Evolutionary conservation across 2,329 filamentous ascomycete genomes (phyloP).

Genomic region (Calonectria honghensis): DNA sequence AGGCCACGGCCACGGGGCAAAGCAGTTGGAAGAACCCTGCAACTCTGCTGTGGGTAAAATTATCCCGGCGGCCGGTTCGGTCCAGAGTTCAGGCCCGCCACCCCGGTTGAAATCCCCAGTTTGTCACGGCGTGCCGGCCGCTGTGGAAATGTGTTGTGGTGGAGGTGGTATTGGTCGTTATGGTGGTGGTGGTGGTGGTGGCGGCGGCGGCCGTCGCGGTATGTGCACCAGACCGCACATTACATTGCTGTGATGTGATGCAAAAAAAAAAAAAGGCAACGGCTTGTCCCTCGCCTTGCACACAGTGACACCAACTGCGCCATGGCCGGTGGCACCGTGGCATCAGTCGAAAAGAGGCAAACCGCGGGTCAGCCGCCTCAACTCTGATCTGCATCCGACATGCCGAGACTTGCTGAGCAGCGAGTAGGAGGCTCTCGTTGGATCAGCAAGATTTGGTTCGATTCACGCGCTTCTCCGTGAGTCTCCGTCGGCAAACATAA

Average conservation of each 20-base stretch:
- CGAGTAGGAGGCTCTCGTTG: neutral
- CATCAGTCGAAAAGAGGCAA: conserved; percentile 31
- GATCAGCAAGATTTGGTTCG: conserved; percentile 24
- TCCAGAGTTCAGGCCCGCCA: conserved; percentile 30
- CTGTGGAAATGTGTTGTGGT: neutral
- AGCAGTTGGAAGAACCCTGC: conserved; percentile 11
- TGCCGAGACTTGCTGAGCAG: conserved; percentile 17
- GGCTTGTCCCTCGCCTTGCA: neutral
- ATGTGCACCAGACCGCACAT: neutral
- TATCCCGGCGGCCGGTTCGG: conserved; percentile 29
- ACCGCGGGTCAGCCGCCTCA: conserved; percentile 16
- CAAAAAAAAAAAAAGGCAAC: neutral
- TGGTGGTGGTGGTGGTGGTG: conserved; percentile 6
- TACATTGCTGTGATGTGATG: conserved; percentile 27
- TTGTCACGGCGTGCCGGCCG: conserved; percentile 24
- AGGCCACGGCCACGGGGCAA: conserved; percentile 15
- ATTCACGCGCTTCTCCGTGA: conserved; percentile 24
- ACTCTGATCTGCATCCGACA: conserved; percentile 11
- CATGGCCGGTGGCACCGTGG: conserved; percentile 30
- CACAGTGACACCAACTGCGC: neutral
- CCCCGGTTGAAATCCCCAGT: conserved; percentile 17
- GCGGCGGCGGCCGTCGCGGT: conserved; percentile 1
- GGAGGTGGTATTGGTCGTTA: neutral
- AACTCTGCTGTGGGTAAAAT: conserved; percentile 29
- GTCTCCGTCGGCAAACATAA: conserved; percentile 29